Evolutionary conservation across 345 rosid genomes (phyloP).

Genomic region (Gossypium sturtianum): DNA sequence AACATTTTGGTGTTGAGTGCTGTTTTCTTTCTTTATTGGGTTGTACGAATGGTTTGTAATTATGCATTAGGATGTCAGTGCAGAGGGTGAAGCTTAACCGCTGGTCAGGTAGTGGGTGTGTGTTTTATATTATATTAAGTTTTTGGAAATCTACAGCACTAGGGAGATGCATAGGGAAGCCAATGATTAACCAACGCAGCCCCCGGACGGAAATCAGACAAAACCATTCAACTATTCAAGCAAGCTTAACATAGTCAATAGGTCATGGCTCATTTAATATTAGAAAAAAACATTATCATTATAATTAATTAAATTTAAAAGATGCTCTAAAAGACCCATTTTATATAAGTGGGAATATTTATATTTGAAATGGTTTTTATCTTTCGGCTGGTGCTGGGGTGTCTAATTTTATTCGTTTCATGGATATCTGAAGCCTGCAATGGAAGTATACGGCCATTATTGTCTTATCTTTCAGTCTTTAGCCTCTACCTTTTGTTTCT

Average conservation of each 20-base stretch:
- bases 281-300: too few relatives aligned
- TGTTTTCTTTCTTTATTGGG: not conserved
- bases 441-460: slow-evolving; percentile 12
- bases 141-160: not conserved
- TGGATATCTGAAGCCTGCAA: not conserved
- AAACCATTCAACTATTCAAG: not conserved
- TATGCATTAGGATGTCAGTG: not conserved
- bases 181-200: not conserved
- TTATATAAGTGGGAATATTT: not conserved
- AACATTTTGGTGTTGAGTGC: not conserved
- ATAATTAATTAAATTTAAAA: not conserved
- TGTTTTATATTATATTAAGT: not conserved
- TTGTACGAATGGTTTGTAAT: not conserved
- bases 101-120: not conserved
- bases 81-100: not conserved
- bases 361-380: not conserved
- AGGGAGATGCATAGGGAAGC: not conserved
- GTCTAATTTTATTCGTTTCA: not conserved
- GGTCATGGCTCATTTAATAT: not conserved
- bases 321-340: not conserved
- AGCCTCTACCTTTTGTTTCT: not conserved
- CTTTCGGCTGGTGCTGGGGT: slow-evolving; percentile 1
- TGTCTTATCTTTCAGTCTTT: not conserved
- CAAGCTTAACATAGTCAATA: not conserved
- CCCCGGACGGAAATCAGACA: not conserved